Evolutionary conservation across 2,329 filamentous ascomycete genomes (phyloP).

Genomic region (Aspergillus sp.): DNA sequence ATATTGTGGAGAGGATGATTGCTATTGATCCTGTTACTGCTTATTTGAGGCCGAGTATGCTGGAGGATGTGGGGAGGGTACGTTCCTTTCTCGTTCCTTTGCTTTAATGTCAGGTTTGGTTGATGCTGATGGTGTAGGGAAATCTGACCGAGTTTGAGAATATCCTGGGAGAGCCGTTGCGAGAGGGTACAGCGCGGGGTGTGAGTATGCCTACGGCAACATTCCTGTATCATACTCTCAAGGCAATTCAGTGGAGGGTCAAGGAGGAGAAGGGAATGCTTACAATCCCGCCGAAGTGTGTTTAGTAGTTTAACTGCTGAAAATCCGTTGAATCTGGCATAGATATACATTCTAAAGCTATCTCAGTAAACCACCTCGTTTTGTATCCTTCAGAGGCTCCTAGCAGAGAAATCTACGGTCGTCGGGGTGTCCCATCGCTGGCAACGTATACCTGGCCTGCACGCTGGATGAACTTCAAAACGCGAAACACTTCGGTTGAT

Average conservation of each 20-base stretch:
- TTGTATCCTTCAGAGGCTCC: too few relatives aligned
- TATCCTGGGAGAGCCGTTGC: constrained; percentile 6
- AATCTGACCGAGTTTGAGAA: constrained; percentile 12
- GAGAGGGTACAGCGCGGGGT: constrained; percentile 3
- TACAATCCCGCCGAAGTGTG: not conserved
- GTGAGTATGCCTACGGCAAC: constrained; percentile 2
- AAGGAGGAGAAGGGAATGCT: constrained; percentile 6
- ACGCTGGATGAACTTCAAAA: too few relatives aligned
- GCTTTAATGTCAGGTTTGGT: not conserved
- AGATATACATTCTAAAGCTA: too few relatives aligned
- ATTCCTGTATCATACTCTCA: constrained; percentile 5
- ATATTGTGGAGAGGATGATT: constrained; percentile 43
- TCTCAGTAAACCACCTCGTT: too few relatives aligned
- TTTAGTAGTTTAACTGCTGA: not conserved
- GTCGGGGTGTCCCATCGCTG: too few relatives aligned
- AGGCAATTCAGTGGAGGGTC: constrained; percentile 7
- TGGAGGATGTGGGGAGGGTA: constrained; percentile 45
- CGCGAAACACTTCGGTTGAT: too few relatives aligned
- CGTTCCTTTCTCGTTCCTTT: not conserved
- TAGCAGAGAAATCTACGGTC: too few relatives aligned
- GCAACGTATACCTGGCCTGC: too few relatives aligned
- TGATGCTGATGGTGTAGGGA: not conserved
- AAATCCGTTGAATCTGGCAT: too few relatives aligned
- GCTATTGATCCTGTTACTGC: constrained; percentile 50
- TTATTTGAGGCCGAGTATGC: constrained; percentile 50